Percentiles rank a stretch among this genome's conserved stretches.
These are phyloP conservation scores for Colletotrichum sojae DNA, from an alignment of 2,329 filamentous ascomycete genomes.

Conservation along the genomic window DNA sequence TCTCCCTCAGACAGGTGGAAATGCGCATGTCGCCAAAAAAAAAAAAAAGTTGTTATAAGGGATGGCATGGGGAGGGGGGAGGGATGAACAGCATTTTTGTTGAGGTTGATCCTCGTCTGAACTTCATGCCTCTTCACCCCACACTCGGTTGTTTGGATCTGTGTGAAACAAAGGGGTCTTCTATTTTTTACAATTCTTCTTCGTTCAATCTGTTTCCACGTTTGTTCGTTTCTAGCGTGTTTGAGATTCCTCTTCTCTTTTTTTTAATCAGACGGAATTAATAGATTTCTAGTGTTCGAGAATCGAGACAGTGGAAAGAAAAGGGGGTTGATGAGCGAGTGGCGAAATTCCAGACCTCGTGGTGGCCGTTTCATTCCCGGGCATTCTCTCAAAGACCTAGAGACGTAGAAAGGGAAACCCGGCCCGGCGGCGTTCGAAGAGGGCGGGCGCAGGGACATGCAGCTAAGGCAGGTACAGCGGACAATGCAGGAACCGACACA, in stretches of 20 bases:
- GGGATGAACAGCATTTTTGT: background rate
- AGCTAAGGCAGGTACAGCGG: background rate
- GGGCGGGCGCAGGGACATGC: background rate
- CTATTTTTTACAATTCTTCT: background rate
- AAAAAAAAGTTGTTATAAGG: too few species aligned
- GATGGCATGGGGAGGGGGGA: too few species aligned
- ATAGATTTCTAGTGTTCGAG: background rate
- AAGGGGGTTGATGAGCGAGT: background rate
- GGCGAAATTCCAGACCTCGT: constrained; percentile 10
- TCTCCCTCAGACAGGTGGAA: too few species aligned
- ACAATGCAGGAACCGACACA: background rate
- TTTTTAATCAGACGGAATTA: constrained; percentile 25
- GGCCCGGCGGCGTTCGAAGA: background rate
- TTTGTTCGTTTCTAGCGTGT: constrained; percentile 17
- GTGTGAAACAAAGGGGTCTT: constrained; percentile 28
- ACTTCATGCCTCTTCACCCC: background rate
- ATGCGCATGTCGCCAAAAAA: too few species aligned
- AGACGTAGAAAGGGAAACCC: too few species aligned
- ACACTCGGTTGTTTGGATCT: constrained; percentile 29
- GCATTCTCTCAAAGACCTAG: too few species aligned
- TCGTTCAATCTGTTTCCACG: constrained; percentile 19
- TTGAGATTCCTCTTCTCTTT: constrained; percentile 3
- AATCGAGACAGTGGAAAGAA: too few species aligned
- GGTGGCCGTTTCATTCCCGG: background rate
- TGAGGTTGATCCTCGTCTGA: background rate